Evolutionary conservation across 1,284 basidiomycete species (phyloP), one percentile per base, ranked within the genome.

Genomic region (Microbotryomycetes sp.): DNA sequence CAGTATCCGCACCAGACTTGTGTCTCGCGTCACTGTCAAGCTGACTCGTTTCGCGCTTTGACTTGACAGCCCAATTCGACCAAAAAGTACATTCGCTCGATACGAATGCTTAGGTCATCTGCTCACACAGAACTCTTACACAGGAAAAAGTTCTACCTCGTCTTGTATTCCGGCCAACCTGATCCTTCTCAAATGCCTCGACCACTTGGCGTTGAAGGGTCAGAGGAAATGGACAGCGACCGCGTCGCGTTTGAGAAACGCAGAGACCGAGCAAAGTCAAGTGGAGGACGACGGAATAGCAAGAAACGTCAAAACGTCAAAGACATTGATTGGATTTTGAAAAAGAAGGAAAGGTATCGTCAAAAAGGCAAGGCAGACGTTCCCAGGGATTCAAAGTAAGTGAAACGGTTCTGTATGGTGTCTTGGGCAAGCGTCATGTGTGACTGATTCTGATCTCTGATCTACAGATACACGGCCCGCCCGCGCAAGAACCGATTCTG

Each of bases 141-240:
- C 56, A 64, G 62, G 35, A 84, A 83, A 71, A 97, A 97, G 76
- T 87, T 94, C 66, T 97, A 92, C 75, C 73, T 97, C 59, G 91
- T 89, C 73, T 76, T 96, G 61, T 88, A 88, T 75, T 88, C 93
- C 4, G 91, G 91, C 11, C 63, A 68, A 26, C 61, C 66, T 28
- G 47, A 57, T 55, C 52, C 56, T 56, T 13, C 60, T 54, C 16
- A 66, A 57, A 52, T 60, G 57, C 68, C 69, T 5, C 62, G 61
- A 52, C 59, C 63, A 41, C 24, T 60, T 1, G 56, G 69, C 31
- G 65, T 65, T 3, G 53, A 64, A 9, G 60, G 60, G 15, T 73
- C 72, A 65, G 75, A 74, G 26, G 76, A 73, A 4, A 81, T 80
- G 46, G 68, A 65, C n/a, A 31, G 27, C 1, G 41, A 80, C 16